Evolutionary conservation across 179 eudicot genomes (phyloP).

Genomic region (Corrigiola litoralis): DNA sequence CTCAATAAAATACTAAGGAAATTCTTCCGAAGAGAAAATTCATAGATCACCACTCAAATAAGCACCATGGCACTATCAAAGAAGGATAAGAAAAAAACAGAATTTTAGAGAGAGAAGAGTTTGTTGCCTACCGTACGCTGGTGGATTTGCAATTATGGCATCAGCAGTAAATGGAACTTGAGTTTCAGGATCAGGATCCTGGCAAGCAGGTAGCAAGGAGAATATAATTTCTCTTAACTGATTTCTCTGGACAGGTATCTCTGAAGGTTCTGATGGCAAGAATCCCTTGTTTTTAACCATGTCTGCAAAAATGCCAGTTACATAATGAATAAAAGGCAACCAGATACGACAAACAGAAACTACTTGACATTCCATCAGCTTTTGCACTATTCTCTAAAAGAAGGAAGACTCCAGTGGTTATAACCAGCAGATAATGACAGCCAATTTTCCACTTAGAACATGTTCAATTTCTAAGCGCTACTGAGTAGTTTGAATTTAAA

Average conservation of each 20-base stretch:
- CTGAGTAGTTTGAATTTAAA: too few species aligned
- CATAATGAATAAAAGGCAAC: neutral
- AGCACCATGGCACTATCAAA: neutral
- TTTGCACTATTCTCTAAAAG: neutral
- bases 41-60: neutral
- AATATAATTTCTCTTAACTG: slow-evolving; percentile 70
- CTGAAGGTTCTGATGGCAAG: slow-evolving; percentile 83
- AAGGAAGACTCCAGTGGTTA: neutral
- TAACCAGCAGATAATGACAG: neutral
- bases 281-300: slow-evolving; percentile 95
- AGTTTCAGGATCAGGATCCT: slow-evolving; percentile 54
- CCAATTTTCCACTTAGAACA: too few species aligned
- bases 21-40: neutral
- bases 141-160: slow-evolving; percentile 92
- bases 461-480: too few species aligned
- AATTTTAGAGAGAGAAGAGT: neutral
- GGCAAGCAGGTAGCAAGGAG: slow-evolving; percentile 80
- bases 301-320: slow-evolving; percentile 37
- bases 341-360: neutral
- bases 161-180: slow-evolving; percentile 57
- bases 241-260: slow-evolving; percentile 64
- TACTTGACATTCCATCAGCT: neutral
- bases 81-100: neutral
- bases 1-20: neutral
- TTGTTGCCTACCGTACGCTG: slow-evolving; percentile 96